Evolutionary conservation across 495 filamentous ascomycete genomes (phyloP), one percentile per base, ranked within the genome.

Genomic region (Echria macrotheca): DNA sequence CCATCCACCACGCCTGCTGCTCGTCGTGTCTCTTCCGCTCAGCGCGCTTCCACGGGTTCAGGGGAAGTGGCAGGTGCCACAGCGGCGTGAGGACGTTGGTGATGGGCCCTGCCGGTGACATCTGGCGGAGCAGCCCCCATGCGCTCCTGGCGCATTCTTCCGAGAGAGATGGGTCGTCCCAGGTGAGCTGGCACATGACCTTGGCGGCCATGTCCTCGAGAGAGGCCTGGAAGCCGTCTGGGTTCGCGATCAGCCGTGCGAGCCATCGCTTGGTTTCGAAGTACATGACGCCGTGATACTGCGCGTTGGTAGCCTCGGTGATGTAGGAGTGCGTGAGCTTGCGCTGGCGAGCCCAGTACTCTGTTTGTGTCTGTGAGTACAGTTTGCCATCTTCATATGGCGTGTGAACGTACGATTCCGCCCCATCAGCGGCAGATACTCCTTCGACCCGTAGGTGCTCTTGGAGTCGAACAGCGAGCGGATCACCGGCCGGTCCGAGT

Each of bases 101-200:
- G 35, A 71, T 68, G n/a, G 69, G 69, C 0, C 69, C 69, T 10
- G 67, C 67, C 1, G 67, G 67, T 5, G 69, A 71, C 69, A 71
- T 71, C 40, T 71, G 69, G 5, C 47, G 63, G 11, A 71, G 50
- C 3, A 70, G 59, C 2, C 66, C 67, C 64, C 59, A 69, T 2
- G 69, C 69, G 29, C 59, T 59, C 29, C 57, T 59, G n/a, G 58
- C 63, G 46, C 59, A 64, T 41, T 63, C 60, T 45, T 62, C 58
- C 55, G 65, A 68, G 5, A 66, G 50, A 15, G 39, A 46, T 4
- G 60, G 52, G 24, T 71, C 66, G 38, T 67, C 68, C 67, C 67
- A 71, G 23, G 64, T 63, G 25, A 71, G 39, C 41, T 64, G 55
- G 40, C 67, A 71, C 69, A 71, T 71, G 35, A 71, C 45, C 41